Conservation (phyloP, 2,329 filamentous ascomycete species). For the Penicillium sp. region DNA sequence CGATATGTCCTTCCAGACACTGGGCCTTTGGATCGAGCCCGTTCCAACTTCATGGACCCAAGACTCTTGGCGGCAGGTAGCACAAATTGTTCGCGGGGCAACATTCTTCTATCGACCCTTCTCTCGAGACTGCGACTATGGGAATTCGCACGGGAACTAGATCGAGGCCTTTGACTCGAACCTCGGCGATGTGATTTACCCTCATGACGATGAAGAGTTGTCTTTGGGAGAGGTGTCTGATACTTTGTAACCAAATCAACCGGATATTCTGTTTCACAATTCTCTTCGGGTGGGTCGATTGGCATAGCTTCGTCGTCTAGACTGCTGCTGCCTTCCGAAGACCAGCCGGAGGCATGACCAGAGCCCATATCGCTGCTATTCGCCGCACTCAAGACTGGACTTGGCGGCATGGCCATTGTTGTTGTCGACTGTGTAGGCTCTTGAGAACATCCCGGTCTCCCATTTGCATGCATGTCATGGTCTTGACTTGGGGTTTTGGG, state of each 20-base stretch:
- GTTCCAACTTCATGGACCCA: neutral
- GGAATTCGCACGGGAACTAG: conserved; percentile 2
- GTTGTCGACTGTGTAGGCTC: neutral
- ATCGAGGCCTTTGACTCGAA: neutral
- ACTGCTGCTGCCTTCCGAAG: conserved; percentile 24
- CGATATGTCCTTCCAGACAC: conserved; percentile 9
- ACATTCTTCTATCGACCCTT: conserved; percentile 6
- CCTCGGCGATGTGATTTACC: conserved; percentile 18
- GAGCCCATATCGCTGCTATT: neutral
- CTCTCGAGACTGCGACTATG: conserved; percentile 10
- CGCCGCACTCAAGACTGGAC: neutral
- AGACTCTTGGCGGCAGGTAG: conserved; percentile 1
- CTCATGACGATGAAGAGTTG: conserved; percentile 21
- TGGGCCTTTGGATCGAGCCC: neutral
- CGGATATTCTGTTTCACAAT: conserved; percentile 30
- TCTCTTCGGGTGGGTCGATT: conserved; percentile 28
- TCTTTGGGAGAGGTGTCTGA: conserved; percentile 4
- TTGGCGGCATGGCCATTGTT: neutral
- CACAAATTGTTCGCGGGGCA: conserved; percentile 6
- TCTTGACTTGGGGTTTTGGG: neutral
- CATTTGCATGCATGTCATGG: neutral
- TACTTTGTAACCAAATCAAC: conserved; percentile 24
- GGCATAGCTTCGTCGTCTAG: conserved; percentile 33
- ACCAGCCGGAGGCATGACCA: conserved; percentile 6
- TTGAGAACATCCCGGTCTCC: neutral